Evolutionary conservation across 2,329 filamentous ascomycete genomes (phyloP).

Genomic region (Didymella lethalis): DNA sequence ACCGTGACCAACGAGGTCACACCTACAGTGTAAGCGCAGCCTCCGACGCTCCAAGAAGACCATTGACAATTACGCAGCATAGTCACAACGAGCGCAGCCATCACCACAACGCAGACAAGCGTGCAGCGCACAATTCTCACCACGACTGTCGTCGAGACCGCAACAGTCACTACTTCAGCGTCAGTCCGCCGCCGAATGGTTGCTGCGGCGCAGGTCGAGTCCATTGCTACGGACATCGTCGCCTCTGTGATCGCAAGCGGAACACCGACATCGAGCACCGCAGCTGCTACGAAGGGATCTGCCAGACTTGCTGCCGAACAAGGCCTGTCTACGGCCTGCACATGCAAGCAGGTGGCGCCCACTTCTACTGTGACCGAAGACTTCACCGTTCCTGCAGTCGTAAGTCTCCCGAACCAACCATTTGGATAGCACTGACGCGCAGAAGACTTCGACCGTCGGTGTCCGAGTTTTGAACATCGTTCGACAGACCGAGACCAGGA

Average conservation of each 20-base stretch:
- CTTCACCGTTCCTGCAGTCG: constrained; percentile 34
- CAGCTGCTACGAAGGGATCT: constrained; percentile 23
- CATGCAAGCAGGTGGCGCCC: constrained; percentile 40
- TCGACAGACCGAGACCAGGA: constrained; percentile 22
- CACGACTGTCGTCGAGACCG: constrained; percentile 32
- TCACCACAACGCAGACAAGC: constrained; percentile 28
- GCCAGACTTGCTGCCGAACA: constrained; percentile 28
- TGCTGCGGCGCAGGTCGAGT: constrained; percentile 28
- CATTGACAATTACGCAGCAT: constrained; percentile 24
- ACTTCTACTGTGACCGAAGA: constrained; percentile 40
- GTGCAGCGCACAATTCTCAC: constrained; percentile 33
- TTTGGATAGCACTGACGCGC: constrained; percentile 5
- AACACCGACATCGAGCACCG: constrained; percentile 14
- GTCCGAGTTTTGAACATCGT: constrained; percentile 22
- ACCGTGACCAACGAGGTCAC: constrained; percentile 34
- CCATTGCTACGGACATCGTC: constrained; percentile 35
- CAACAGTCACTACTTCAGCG: constrained; percentile 29
- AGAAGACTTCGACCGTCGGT: constrained; percentile 32
- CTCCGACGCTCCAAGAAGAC: neutral
- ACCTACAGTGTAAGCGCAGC: constrained; percentile 34
- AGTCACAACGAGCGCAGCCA: constrained; percentile 28
- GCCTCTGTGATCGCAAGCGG: constrained; percentile 33
- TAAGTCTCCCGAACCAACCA: constrained; percentile 23
- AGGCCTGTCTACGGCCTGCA: constrained; percentile 42
- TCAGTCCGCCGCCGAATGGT: constrained; percentile 24